Conservation (phyloP, 305 asterid species). For the Fraxinus greggii region DNA sequence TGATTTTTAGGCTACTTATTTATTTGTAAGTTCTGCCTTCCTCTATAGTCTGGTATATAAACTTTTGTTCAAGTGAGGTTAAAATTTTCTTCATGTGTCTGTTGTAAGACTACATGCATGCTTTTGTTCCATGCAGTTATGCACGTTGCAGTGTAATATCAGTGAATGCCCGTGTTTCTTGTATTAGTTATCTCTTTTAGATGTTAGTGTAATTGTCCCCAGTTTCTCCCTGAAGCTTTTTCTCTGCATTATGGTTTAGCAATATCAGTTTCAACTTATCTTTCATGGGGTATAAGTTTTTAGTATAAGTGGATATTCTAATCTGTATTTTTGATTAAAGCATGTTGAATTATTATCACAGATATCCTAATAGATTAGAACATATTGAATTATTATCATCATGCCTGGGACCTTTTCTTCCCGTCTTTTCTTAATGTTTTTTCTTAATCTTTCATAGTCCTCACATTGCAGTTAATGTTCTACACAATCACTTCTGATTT, state of each 20-base stretch:
- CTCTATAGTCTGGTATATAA: conserved; percentile 2
- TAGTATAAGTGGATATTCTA: not conserved
- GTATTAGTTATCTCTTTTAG: not conserved
- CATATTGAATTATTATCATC: not conserved
- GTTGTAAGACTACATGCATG: not conserved
- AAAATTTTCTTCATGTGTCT: not conserved
- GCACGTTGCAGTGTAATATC: not conserved
- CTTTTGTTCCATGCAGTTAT: not conserved
- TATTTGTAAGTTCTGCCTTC: conserved; percentile 19
- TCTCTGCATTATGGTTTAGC: not conserved
- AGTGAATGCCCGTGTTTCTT: not conserved
- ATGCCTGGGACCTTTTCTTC: not conserved
- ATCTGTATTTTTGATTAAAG: not conserved
- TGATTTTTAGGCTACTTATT: not conserved
- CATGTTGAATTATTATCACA: not conserved
- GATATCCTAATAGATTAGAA: not conserved
- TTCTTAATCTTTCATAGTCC: not conserved
- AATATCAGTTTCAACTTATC: not conserved
- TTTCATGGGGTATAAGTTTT: not conserved
- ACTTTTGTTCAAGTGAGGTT: not conserved
- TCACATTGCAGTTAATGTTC: not conserved
- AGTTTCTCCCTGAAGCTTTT: not conserved
- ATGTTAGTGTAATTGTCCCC: not conserved
- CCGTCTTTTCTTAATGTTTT: not conserved
- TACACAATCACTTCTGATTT: conserved; percentile 16